These are phyloP conservation scores for Parsonsia alboflavescens DNA, from an alignment of 257 asterid species.

Conservation along the genomic window DNA sequence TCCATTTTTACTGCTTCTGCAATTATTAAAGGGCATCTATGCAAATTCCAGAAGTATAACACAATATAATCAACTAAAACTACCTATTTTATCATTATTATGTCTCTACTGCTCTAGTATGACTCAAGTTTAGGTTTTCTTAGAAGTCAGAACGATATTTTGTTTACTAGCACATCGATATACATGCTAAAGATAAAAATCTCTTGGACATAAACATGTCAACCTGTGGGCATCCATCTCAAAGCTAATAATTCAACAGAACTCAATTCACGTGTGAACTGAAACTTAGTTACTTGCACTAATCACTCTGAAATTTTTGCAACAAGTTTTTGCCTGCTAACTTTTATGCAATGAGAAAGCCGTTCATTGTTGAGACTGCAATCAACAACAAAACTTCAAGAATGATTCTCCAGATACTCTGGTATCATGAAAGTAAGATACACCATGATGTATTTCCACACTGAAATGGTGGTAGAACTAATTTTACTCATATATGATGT, in stretches of 20 bases:
- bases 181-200: background rate
- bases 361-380: background rate
- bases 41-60: background rate
- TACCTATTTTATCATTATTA: background rate
- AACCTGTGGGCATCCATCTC: background rate
- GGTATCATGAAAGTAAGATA: background rate
- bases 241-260: constrained; percentile 3
- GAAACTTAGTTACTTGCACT: background rate
- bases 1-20: background rate
- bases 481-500: background rate
- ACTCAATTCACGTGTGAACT: background rate
- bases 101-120: background rate
- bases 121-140: background rate
- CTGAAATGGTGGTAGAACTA: background rate
- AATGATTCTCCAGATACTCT: background rate
- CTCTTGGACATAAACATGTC: background rate
- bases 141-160: background rate
- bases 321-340: background rate
- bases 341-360: background rate
- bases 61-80: background rate
- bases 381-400: background rate
- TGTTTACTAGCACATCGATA: background rate
- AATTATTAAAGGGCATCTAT: background rate
- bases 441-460: background rate
- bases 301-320: background rate